phyloP scores from a whole-genome alignment of 2,329 filamentous ascomycete genomes.

The Paraphoma chrysanthemicola region DNA sequence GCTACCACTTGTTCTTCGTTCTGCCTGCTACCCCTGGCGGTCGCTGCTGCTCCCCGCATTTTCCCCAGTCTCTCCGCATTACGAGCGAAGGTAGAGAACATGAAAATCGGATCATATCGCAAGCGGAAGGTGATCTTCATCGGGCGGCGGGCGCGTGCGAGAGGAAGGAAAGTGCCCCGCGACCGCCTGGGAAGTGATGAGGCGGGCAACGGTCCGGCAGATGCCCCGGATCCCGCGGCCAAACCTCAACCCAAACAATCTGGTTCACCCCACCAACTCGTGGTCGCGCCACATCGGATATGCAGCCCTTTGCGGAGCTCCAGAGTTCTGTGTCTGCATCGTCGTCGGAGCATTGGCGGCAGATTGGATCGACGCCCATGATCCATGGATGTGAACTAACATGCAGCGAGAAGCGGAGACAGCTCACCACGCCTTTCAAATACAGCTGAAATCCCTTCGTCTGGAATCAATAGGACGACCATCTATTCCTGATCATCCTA shows the following conservation, averaged over 20 bases:
- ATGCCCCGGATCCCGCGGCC: background rate
- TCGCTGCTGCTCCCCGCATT: background rate
- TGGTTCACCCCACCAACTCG: background rate
- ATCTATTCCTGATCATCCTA: background rate
- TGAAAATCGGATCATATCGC: background rate
- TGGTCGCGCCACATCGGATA: background rate
- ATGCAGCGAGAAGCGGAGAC: background rate
- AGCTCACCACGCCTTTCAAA: background rate
- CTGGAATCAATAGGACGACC: background rate
- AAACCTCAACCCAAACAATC: background rate
- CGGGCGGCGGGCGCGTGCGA: background rate
- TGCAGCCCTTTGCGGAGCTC: background rate
- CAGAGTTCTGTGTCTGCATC: background rate
- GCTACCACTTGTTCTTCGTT: background rate
- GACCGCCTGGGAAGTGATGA: background rate
- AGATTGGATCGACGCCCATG: background rate
- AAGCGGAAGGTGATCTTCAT: background rate
- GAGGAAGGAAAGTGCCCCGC: background rate
- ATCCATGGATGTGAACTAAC: too few species aligned
- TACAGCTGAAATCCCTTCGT: background rate
- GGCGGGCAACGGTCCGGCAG: background rate
- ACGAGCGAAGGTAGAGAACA: background rate
- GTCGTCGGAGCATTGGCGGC: background rate
- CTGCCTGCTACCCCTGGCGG: background rate
- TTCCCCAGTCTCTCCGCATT: background rate